Base-by-base conservation (phyloP, 129 eudicot species). In the Arctium minus region DNA sequence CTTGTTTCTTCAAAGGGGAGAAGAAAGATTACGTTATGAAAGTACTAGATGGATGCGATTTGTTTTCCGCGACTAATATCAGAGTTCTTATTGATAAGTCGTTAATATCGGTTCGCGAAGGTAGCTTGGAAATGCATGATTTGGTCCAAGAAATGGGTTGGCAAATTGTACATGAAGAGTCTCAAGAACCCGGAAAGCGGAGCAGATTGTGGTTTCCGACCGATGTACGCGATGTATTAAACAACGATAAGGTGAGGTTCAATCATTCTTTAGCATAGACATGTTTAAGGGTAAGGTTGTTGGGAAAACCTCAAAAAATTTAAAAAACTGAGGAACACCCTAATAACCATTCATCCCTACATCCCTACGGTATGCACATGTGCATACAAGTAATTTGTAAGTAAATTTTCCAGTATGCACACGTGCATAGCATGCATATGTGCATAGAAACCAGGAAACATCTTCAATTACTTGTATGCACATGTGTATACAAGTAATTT, bases 81-180 rank as follows among this genome's bases (percentile, higher is more conserved):
- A 78, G 76, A 70, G 81, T 72, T 67, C 90, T 85, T 74, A 18
- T 85, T 46, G 81, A 85, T 39, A 85, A 39, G 77, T 81, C 88
- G 0, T 86, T 85, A 15, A 10, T 88, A 74, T 18, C 75, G 10
- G 15, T 74, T 75, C 60, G 36, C 8, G 2, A 38, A 6, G 72
- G 37, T 37, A 46, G 38, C 17, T 48, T 88, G 76, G 48, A 78
- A 40, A 81, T 85, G 88, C 88, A 85, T 85, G 84, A 85, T 65
- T 64, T 85, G 80, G 72, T 85, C 22, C 91, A 88, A 85, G 89
- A 88, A 73, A 85, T 88, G 91, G 89, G 89, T 12, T 75, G 89
- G 87, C 73, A 79, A 64, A 83, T 88, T 35, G 91, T 83, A 70
- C 74, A 85, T 10, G 77, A 83, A 71, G 76, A 53, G 31, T 78